Conservation (phyloP, 2,329 filamentous ascomycete genomes). For the Cladosporium oxysporum region DNA sequence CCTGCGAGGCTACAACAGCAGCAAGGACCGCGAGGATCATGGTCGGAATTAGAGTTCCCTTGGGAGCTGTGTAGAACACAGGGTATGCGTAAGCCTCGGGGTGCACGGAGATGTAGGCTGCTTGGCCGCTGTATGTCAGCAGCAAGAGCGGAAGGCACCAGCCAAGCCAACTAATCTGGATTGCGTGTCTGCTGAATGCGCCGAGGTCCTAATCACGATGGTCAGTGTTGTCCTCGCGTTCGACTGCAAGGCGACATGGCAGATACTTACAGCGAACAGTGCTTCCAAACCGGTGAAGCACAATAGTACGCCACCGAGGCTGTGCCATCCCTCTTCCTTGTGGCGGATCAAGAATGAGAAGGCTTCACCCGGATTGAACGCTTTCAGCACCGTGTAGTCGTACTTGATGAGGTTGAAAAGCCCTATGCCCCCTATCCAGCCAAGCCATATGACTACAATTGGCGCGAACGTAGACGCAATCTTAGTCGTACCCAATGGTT, state of each 20-base stretch:
- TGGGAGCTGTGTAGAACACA: constrained; percentile 70
- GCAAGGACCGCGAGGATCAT: constrained; percentile 66
- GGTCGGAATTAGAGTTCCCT: constrained; percentile 67
- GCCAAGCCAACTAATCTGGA: constrained; percentile 72
- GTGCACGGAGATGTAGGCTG: constrained; percentile 66
- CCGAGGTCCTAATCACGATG: constrained; percentile 58
- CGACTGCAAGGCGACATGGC: too few relatives aligned
- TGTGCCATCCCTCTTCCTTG: constrained; percentile 62
- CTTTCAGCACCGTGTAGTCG: constrained; percentile 53
- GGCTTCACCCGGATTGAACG: constrained; percentile 59
- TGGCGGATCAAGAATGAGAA: constrained; percentile 63
- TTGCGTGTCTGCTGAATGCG: constrained; percentile 64
- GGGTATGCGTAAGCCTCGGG: constrained; percentile 68
- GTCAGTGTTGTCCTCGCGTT: background rate
- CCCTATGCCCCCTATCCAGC: constrained; percentile 63
- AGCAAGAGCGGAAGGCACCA: constrained; percentile 66
- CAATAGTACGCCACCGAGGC: constrained; percentile 67
- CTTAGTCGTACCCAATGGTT: constrained; percentile 65
- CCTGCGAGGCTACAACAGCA: constrained; percentile 75
- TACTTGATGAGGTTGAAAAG: constrained; percentile 58
- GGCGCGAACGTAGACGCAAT: constrained; percentile 65
- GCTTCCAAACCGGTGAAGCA: constrained; percentile 79
- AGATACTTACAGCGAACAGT: constrained; percentile 58
- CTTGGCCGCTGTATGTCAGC: constrained; percentile 70
- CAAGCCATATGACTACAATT: constrained; percentile 67